Conservation (phyloP, 192 early-diverging fungal species). For the Polychytrium aggregatum region DNA sequence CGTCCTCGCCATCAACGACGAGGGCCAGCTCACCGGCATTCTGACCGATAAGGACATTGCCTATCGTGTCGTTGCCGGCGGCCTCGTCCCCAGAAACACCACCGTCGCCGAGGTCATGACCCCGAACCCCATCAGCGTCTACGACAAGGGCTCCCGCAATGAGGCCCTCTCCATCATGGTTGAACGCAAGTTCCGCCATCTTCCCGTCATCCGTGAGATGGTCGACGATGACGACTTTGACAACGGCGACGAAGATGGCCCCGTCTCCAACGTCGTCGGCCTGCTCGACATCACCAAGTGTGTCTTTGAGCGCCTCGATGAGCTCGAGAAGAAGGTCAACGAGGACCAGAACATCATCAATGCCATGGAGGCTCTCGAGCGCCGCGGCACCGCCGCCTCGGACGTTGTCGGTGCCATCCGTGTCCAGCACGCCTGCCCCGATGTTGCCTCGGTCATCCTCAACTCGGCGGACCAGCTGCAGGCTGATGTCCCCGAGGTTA, state of each 20-base stretch:
- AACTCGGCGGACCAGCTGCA: conserved; percentile 11
- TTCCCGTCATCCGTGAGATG: conserved; percentile 31
- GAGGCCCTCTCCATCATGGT: conserved; percentile 42
- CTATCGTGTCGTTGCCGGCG: conserved; percentile 88
- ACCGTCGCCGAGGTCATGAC: conserved; percentile 84
- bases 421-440: conserved; percentile 75
- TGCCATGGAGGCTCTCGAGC: conserved; percentile 42
- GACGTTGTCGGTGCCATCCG: conserved; percentile 26
- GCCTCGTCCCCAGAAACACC: conserved; percentile 32
- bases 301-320: conserved; percentile 41
- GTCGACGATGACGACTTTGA: conserved; percentile 13
- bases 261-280: conserved; percentile 29
- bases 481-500: conserved; percentile 21
- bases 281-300: conserved; percentile 45
- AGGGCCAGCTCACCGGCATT: conserved; percentile 86
- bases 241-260: conserved; percentile 10
- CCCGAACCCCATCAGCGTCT: conserved; percentile 78
- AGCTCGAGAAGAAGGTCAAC: conserved; percentile 37
- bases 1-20: conserved; percentile 84
- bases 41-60: conserved; percentile 98
- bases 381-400: conserved; percentile 24
- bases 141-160: conserved; percentile 32
- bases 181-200: conserved; percentile 31
- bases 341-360: conserved; percentile 43
- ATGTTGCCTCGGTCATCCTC: conserved; percentile 66